Conservation (phyloP, 1,284 basidiomycete genomes). For the Clitocybe nebularis region DNA sequence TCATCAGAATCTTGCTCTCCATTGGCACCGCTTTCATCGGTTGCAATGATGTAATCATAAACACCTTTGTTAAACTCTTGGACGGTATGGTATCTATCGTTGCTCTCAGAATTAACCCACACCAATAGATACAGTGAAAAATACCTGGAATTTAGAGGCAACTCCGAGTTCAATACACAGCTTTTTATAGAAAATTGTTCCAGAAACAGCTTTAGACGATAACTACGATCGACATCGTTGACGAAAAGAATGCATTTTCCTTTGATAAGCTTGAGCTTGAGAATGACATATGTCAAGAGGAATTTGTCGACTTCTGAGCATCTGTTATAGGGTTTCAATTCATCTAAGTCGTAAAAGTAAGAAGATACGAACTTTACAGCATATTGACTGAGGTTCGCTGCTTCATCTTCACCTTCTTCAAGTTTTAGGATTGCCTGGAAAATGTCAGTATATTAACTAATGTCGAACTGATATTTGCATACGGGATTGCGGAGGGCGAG, state of each 20-base stretch:
- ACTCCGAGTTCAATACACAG: slow-evolving; percentile 94
- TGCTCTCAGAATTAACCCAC: slow-evolving; percentile 2
- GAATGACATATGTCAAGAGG: slow-evolving; percentile 89
- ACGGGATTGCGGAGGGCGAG: slow-evolving; percentile 87
- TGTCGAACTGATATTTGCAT: slow-evolving; percentile 31
- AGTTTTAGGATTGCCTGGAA: slow-evolving; percentile 77
- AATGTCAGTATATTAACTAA: slow-evolving; percentile 23
- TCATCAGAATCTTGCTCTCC: slow-evolving; percentile 48
- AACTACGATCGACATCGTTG: slow-evolving; percentile 93
- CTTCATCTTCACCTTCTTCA: slow-evolving; percentile 82
- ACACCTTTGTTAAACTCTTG: slow-evolving; percentile 99
- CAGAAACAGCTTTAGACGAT: slow-evolving; percentile 93
- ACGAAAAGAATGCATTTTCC: slow-evolving; percentile 98
- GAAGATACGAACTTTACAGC: slow-evolving; percentile 56
- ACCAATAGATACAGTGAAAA: slow-evolving; percentile 9
- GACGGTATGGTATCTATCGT: slow-evolving; percentile 85
- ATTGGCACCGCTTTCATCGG: slow-evolving; percentile 75
- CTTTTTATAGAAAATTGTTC: slow-evolving; percentile 98
- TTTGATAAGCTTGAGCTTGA: slow-evolving; percentile 91
- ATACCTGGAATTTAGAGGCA: slow-evolving; percentile 89
- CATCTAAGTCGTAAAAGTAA: not conserved
- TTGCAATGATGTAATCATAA: slow-evolving; percentile 98
- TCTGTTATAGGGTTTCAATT: slow-evolving; percentile 32
- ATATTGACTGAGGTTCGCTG: slow-evolving; percentile 82
- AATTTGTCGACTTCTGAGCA: slow-evolving; percentile 96